Evolutionary conservation across 352 stramenopile species (phyloP).

Genomic region (Phytopythium oedochilum): DNA sequence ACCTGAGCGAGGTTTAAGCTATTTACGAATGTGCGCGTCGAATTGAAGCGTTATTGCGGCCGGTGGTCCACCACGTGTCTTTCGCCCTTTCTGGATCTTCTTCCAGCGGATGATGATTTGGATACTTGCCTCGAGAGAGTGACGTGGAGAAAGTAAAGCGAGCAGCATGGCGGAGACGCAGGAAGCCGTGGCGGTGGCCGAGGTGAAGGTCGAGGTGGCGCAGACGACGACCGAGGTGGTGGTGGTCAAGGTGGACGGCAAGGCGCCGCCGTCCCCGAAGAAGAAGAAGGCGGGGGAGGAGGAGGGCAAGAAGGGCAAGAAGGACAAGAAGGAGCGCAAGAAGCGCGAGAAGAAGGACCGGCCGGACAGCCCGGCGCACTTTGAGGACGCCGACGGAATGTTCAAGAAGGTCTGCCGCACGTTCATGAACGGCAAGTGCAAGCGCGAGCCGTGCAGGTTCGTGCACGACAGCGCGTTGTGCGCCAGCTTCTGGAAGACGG

Average conservation of each 20-base stretch:
- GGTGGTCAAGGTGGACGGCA: background rate
- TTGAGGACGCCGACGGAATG: constrained; percentile 40
- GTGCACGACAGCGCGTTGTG: constrained; percentile 61
- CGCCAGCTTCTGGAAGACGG: constrained; percentile 33
- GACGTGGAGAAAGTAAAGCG: background rate
- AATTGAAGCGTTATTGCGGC: background rate
- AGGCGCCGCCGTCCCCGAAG: background rate
- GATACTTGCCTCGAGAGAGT: background rate
- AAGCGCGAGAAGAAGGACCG: constrained; percentile 10
- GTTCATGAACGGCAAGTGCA: constrained; percentile 46
- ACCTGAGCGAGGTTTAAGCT: too few relatives aligned
- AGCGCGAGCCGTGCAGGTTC: constrained; percentile 24
- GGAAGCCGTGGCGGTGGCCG: background rate
- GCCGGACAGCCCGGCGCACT: constrained; percentile 21
- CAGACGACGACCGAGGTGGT: constrained; percentile 3
- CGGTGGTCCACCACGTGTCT: background rate
- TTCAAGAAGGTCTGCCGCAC: constrained; percentile 60
- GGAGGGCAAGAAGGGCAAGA: constrained; percentile 1
- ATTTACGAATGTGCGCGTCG: background rate
- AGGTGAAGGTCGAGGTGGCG: background rate
- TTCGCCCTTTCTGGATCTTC: constrained; percentile 1
- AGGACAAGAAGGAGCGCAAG: constrained; percentile 1
- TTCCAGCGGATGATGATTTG: too few relatives aligned
- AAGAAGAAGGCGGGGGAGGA: constrained; percentile 5
- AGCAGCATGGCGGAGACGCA: constrained; percentile 4